Percentiles rank a stretch among this genome's conserved stretches.
phyloP scores from a whole-genome alignment of 345 rosid species.

The Rhodamnia rubescens region DNA sequence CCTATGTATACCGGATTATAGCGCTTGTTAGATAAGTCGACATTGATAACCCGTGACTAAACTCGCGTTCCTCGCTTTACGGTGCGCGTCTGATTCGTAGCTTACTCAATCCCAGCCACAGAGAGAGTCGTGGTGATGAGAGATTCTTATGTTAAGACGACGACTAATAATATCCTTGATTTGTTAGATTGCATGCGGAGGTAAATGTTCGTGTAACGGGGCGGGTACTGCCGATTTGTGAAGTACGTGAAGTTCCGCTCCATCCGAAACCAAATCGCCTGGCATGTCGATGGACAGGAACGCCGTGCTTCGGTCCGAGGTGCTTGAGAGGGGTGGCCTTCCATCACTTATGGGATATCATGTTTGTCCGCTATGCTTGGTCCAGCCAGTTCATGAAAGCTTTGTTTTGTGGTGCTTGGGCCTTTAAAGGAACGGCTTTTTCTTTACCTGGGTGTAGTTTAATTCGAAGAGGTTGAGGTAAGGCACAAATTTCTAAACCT shows the following conservation, averaged over 20 bases:
- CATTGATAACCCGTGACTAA: too few species aligned
- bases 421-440: not conserved
- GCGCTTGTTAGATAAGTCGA: too few species aligned
- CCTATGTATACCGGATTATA: too few species aligned
- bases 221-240: not conserved
- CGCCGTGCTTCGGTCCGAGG: not conserved
- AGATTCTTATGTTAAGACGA: too few species aligned
- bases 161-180: too few species aligned
- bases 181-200: not conserved
- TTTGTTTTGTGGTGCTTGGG: not conserved
- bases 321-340: not conserved
- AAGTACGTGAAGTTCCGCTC: not conserved
- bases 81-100: not conserved
- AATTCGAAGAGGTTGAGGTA: not conserved
- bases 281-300: not conserved
- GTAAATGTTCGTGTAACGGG: rapidly evolving
- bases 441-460: too few species aligned
- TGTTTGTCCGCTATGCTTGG: not conserved
- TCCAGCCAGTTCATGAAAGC: not conserved
- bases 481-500: not conserved
- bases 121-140: not conserved
- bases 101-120: not conserved
- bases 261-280: not conserved
- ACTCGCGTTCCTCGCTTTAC: too few species aligned
- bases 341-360: not conserved